Evolutionary conservation across 768 basidiomycete species (phyloP), one percentile per base, ranked within the genome.

Genomic region (Trametes cingulata): DNA sequence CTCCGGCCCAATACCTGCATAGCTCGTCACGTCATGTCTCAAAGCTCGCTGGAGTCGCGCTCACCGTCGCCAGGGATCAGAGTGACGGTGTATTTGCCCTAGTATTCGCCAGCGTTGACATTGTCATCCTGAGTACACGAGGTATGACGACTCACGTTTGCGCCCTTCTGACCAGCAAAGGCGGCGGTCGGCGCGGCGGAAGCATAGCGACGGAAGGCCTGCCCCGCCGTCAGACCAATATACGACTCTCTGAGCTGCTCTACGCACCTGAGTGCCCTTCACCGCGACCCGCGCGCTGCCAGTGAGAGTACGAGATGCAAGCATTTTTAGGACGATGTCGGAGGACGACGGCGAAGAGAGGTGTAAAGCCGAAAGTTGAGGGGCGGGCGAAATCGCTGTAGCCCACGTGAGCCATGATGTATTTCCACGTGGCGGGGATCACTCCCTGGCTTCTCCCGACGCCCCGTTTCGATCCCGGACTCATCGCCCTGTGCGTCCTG

Each of bases 1-100:
- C 80, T 99, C 97, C 37, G 97, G 95, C 45, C 97, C 97, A 79
- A 99, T 99, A 73, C 96, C 95, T 95, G 68, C 19, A 50, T 19
- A n/a, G 29, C 60, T 55, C 40, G 51, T 65, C 48, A 57, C 45
- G 56, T 62, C 29, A 56, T 65, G 62, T 68, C 48, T 48, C 40
- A 40, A n/a, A 56, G 55, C 20, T 4, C 29, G 42, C 25, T 35
- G 54, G 36, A 58, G 54, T 46, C 55, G 47, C 36, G 61, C 83
- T 66, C 59, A 95, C 95, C 95, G 73, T 98, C 96, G 72, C 96
- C 96, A 33, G 96, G 94, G 75, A 98, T 94, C 61, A 98, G 80
- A 42, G 97, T 98, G 57, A 98, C 95, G 35, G 88, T 87, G 78
- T 96, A 97, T 81, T 96, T 97, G 59, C 95, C 95, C 95, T 98